Evolutionary conservation across 805 yeast genomes (phyloP).

Genomic region (Starmerella khaoyaiensis): DNA sequence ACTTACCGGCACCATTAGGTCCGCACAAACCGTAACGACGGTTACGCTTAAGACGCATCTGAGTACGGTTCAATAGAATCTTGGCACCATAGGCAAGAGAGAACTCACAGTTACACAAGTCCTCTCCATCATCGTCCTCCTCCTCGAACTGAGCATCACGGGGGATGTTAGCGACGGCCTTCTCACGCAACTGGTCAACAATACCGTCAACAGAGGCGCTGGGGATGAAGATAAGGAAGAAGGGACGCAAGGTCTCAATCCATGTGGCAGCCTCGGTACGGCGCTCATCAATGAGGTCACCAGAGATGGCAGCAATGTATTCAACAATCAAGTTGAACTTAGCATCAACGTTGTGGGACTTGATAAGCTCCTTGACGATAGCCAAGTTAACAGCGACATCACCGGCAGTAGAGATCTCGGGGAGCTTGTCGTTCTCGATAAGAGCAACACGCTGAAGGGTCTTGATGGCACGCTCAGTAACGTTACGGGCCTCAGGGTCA

Average conservation of each 20-base stretch:
- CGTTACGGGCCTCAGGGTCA: conserved; percentile 99
- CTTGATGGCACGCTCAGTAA: conserved; percentile 90
- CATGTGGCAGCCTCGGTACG: conserved; percentile 83
- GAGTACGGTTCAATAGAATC: conserved; percentile 98
- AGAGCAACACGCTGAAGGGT: conserved; percentile 99
- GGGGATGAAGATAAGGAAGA: conserved; percentile 91
- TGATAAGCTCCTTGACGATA: conserved; percentile 62
- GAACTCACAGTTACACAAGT: conserved; percentile 99
- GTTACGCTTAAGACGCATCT: conserved; percentile 86
- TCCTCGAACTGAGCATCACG: conserved; percentile 76
- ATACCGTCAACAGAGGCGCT: conserved; percentile 80
- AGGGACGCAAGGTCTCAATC: conserved; percentile 79
- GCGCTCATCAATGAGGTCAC: conserved; percentile 98
- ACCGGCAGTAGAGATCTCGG: conserved; percentile 99
- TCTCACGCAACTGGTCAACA: conserved; percentile 89
- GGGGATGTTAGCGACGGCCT: conserved; percentile 97
- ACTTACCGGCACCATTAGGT: conserved; percentile 99
- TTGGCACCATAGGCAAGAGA: conserved; percentile 99
- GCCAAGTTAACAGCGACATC: conserved; percentile 76
- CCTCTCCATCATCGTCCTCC: conserved; percentile 99
- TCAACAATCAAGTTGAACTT: conserved; percentile 68
- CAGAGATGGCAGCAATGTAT: conserved; percentile 93
- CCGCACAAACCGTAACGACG: conserved; percentile 98
- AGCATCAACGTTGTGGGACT: conserved; percentile 46
- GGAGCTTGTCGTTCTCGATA: conserved; percentile 79